Base-by-base conservation (phyloP, 164 flowering plant species). In the Malania oleifera region DNA sequence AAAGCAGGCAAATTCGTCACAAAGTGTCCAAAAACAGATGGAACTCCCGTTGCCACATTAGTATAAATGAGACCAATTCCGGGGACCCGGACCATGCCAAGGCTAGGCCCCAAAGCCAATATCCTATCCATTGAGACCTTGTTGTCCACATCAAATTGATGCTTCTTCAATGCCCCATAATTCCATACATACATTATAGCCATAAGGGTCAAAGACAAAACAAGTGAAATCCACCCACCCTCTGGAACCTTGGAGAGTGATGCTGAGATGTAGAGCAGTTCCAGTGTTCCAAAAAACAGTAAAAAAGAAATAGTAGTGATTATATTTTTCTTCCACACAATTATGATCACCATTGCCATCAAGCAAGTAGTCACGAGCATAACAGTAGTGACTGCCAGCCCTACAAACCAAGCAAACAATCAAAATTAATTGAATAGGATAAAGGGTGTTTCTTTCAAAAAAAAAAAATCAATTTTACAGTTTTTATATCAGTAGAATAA, bases 191-290 rank as follows among this genome's bases (percentile, higher is more conserved):
- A 83, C 89, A 82, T 82, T 35, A 77, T 44, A 20, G 62, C 67
- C 87, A 81, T 65, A 56, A 85, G 70, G 37, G 73, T 62, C 27
- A 73, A 26, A 10, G 89, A 77, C 19, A 82, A 63, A n/a, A 66
- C 70, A 27, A 88, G 67, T 0, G 90, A 80, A 24, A 85, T 66
- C 89, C 90, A 88, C 5, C 88, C 92, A 0, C 96, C 96, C 70
- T 79, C 73, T 1, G 77, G 75, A 27, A 88, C 67, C 58, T 83
- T 85, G 53, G 31, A 41, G 50, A 78, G 56, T 37, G 69, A 82
- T 13, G 91, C 76, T 4, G 91, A 80, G 44, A 82, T 60, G 78
- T 82, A 85, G 14, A 85, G 65, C 24, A 79, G 64, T 66, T 88
- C 96, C 11, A 88, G 52, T 0, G 78, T 75, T 20, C 86, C 89